A percentile compares a stretch with the other conserved stretches of the same genome.
phyloP scores from a whole-genome alignment of 2,329 filamentous ascomycete genomes.

The Talaromyces sp. region DNA sequence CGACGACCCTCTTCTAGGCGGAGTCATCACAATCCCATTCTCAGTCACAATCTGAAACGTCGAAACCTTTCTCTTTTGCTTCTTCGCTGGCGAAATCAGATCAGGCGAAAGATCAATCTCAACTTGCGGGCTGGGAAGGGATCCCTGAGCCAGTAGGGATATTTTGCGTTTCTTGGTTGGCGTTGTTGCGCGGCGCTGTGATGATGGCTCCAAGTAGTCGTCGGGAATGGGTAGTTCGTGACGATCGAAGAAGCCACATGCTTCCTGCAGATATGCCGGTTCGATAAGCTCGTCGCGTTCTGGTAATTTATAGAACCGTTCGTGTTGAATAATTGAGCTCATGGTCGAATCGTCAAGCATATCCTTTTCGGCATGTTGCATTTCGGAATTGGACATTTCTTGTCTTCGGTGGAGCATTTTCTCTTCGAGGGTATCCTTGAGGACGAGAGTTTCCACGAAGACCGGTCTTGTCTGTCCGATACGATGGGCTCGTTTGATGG shows the following conservation, averaged over 20 bases:
- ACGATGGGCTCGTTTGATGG: conserved; percentile 82
- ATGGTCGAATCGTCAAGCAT: conserved; percentile 60
- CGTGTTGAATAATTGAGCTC: conserved; percentile 58
- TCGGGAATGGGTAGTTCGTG: conserved; percentile 39
- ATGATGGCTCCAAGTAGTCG: conserved; percentile 22
- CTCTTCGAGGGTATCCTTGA: conserved; percentile 80
- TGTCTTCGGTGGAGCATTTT: conserved; percentile 71
- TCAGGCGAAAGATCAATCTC: conserved; percentile 20
- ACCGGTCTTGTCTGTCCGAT: conserved; percentile 81
- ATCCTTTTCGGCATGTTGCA: conserved; percentile 57
- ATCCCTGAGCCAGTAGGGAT: not conserved
- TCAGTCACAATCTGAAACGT: conserved; percentile 21
- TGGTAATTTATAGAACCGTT: conserved; percentile 48
- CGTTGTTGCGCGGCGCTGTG: not conserved
- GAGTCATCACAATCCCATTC: conserved; percentile 23
- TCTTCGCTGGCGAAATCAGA: conserved; percentile 21
- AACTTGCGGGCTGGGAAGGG: conserved; percentile 10
- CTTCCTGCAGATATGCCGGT: conserved; percentile 31
- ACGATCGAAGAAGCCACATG: conserved; percentile 39
- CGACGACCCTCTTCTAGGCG: conserved; percentile 7
- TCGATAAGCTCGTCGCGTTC: conserved; percentile 31
- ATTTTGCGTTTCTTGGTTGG: conserved; percentile 18
- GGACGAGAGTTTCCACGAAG: conserved; percentile 79
- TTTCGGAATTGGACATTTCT: conserved; percentile 66
- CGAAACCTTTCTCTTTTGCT: conserved; percentile 20